These are phyloP conservation scores for Tylopilus plumbeoviolaceoides DNA, from an alignment of 768 basidiomycete species.

Conservation along the genomic window DNA sequence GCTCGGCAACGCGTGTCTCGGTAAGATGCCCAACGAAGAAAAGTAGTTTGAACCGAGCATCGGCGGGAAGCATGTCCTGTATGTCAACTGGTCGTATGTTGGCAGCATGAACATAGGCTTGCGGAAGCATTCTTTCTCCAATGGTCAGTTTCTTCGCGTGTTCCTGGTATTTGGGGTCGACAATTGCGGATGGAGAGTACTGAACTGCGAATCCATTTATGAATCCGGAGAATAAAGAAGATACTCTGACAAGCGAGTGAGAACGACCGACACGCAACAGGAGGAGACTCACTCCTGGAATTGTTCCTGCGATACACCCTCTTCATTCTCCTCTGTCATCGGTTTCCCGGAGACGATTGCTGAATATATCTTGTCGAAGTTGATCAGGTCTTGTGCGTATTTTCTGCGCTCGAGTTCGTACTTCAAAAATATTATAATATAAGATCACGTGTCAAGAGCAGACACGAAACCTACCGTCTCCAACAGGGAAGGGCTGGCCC, in stretches of 20 bases:
- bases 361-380: constrained; percentile 64
- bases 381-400: constrained; percentile 68
- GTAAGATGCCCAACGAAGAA: background rate
- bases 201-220: constrained; percentile 38
- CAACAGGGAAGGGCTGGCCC: constrained; percentile 36
- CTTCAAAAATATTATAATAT: constrained; percentile 31
- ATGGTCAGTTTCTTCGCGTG: constrained; percentile 27
- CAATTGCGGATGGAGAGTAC: constrained; percentile 37
- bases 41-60: background rate
- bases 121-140: background rate
- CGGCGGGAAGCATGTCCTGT: background rate
- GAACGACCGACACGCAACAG: background rate
- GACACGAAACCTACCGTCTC: constrained; percentile 33
- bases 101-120: background rate
- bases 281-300: constrained; percentile 30
- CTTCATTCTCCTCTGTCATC: constrained; percentile 38
- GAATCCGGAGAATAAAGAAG: constrained; percentile 35
- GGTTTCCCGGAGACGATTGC: constrained; percentile 66
- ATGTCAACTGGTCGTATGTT: background rate
- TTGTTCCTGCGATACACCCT: constrained; percentile 32
- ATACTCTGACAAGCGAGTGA: constrained; percentile 24
- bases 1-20: background rate
- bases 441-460: background rate
- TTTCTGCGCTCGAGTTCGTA: constrained; percentile 66
- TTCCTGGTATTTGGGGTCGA: constrained; percentile 28